Conservation (phyloP, 2,329 filamentous ascomycete genomes). For the Scedosporium boydii region DNA sequence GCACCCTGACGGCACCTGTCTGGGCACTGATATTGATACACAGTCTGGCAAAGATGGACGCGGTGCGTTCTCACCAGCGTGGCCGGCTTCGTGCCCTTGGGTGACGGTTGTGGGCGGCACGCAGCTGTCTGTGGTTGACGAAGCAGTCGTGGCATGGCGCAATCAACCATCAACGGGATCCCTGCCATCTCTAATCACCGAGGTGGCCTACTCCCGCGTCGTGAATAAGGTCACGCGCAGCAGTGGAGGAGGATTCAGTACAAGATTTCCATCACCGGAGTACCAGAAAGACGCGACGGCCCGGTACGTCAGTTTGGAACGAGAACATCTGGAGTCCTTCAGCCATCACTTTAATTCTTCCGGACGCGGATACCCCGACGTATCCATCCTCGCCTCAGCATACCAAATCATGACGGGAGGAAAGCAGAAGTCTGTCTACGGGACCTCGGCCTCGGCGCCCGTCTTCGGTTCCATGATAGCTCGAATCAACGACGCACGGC, state of each 20-base stretch:
- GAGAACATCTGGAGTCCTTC: neutral
- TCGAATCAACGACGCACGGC: neutral
- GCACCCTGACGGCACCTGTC: neutral
- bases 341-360: neutral
- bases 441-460: neutral
- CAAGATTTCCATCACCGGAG: neutral
- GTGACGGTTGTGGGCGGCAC: neutral
- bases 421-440: neutral
- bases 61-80: neutral
- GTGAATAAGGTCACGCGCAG: neutral
- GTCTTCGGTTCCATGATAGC: neutral
- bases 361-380: neutral
- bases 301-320: neutral
- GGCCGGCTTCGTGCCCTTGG: slow-evolving; percentile 1
- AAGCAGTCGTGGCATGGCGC: too few relatives aligned
- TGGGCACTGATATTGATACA: neutral
- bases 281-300: neutral
- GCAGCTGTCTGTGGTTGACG: neutral
- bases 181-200: neutral
- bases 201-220: neutral
- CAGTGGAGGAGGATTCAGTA: neutral
- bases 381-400: neutral
- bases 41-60: neutral
- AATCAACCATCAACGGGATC: neutral
- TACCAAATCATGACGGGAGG: neutral